A percentile compares a stretch with the other conserved stretches of the same genome.
Conservation (phyloP, 176 grass and related monocot genomes). For the Aegilops tauschii region DNA sequence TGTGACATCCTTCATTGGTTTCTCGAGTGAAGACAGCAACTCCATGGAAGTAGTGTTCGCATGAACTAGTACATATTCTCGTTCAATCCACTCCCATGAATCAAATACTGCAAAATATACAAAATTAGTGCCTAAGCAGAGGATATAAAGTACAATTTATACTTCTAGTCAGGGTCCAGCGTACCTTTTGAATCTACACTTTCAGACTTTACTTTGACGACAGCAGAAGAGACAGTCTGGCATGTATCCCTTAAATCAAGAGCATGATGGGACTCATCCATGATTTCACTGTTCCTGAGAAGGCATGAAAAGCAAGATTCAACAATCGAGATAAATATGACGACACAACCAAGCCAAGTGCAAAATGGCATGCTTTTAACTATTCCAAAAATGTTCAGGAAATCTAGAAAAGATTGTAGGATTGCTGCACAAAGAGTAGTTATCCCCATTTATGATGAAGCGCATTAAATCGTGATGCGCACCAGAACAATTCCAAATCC, state of each 20-base stretch:
- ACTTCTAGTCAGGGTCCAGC: not conserved
- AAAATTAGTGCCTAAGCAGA: conserved; percentile 24
- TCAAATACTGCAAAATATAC: conserved; percentile 49
- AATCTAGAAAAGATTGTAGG: not conserved
- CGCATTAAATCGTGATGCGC: not conserved
- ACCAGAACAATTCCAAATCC: not conserved
- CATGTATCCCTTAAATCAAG: conserved; percentile 13
- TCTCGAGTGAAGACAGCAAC: conserved; percentile 43
- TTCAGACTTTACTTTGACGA: conserved; percentile 28
- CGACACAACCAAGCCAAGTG: not conserved
- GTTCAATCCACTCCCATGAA: conserved; percentile 75
- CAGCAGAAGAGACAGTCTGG: conserved; percentile 28
- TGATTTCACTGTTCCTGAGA: conserved; percentile 31
- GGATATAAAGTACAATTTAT: not conserved
- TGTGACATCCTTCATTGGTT: conserved; percentile 39
- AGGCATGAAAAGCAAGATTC: conserved; percentile 10
- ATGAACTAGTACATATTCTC: conserved; percentile 64
- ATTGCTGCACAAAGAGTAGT: not conserved
- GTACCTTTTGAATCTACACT: conserved; percentile 46
- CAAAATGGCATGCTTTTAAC: not conserved
- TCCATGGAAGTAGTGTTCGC: conserved; percentile 47
- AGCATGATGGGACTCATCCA: not conserved
- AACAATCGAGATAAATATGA: not conserved
- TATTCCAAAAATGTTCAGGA: not conserved
- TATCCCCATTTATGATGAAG: not conserved